A percentile compares a stretch with the other conserved stretches of the same genome.
Evolutionary conservation across 139 green algal genomes (phyloP).

Genomic region (Picochlorum sp.): DNA sequence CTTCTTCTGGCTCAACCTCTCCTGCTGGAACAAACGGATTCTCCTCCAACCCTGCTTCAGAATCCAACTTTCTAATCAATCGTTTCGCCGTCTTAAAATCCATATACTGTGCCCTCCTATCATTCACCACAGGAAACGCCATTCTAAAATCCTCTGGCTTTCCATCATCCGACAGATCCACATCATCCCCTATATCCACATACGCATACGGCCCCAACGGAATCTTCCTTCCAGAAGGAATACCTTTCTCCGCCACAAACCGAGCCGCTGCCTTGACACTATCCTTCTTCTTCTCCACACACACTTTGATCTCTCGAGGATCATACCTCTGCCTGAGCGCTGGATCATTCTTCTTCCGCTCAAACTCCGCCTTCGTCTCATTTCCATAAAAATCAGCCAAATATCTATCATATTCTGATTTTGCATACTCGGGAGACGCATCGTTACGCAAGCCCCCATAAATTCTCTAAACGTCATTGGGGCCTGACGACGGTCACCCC

Average conservation of each 20-base stretch:
- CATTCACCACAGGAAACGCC: constrained; percentile 45
- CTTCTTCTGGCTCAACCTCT: not conserved
- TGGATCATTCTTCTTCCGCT: constrained; percentile 37
- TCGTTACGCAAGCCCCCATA: constrained; percentile 42
- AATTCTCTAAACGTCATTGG: constrained; percentile 52
- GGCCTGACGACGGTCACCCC: not conserved
- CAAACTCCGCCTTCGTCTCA: constrained; percentile 39
- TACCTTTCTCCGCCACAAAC: constrained; percentile 30
- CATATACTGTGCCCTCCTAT: constrained; percentile 31
- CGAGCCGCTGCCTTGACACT: constrained; percentile 3
- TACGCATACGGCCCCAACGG: not conserved
- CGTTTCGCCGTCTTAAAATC: constrained; percentile 51
- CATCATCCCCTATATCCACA: not conserved
- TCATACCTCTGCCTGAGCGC: constrained; percentile 32
- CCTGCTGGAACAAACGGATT: constrained; percentile 36
- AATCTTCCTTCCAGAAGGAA: not conserved
- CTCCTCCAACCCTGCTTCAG: constrained; percentile 58
- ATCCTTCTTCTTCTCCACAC: constrained; percentile 1
- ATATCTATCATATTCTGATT: constrained; percentile 54
- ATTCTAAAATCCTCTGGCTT: constrained; percentile 4
- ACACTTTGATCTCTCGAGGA: constrained; percentile 24
- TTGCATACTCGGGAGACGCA: constrained; percentile 46
- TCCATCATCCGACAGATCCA: not conserved
- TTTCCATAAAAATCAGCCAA: constrained; percentile 59
- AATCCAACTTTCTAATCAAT: constrained; percentile 61